Base-by-base conservation (phyloP, 208 protist species). In the Trypanosoma congolense region DNA sequence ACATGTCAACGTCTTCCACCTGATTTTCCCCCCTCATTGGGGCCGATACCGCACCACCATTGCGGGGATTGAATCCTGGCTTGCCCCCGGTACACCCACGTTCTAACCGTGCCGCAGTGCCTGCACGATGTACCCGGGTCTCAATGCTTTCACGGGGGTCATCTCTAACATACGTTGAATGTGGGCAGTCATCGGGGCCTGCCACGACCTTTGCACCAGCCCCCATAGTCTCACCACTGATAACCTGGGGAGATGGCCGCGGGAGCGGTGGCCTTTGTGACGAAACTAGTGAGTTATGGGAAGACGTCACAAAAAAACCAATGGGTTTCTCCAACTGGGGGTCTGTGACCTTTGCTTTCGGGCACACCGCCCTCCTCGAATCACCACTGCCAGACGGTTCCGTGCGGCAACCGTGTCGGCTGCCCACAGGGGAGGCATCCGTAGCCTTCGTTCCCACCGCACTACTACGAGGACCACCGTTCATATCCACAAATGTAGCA, bases 251-350 rank as follows among this genome's bases (percentile, higher is more conserved):
- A 5, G 44, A 48, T 19, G 62, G 62, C 25, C 61, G 54, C 26
- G 48, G 21, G 3, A 69, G 55, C 21, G 62, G 62, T 19, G 62
- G 62, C 24, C 60, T 69, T 25, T 57, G 62, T 26, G 40, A 57
- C 9, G 53, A 42, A 10, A 40, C 26, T 9, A 38, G 40, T 22
- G 38, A 31, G 33, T 56, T 30, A 29, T 51, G 54, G 18, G 45
- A 18, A 22, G 35, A 14, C 12, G 33, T 12, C 6, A 42, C 40
- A 16, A 55, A 69, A 2, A 26, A 16, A 14, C 36, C 18, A n/a
- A 22, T 21, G 1, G 12, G 14, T 31, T 36, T 30, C 4, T 52
- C 19, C 28, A 18, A 6, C 25, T 58, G 56, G 21, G 41, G 18
- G n/a, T 42, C 31, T 19, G 29, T 45, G 5, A 44, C 22, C 4